Evolutionary conservation across 371 early-diverging fungal genomes (phyloP).

Genomic region (Mucor piriformis): DNA sequence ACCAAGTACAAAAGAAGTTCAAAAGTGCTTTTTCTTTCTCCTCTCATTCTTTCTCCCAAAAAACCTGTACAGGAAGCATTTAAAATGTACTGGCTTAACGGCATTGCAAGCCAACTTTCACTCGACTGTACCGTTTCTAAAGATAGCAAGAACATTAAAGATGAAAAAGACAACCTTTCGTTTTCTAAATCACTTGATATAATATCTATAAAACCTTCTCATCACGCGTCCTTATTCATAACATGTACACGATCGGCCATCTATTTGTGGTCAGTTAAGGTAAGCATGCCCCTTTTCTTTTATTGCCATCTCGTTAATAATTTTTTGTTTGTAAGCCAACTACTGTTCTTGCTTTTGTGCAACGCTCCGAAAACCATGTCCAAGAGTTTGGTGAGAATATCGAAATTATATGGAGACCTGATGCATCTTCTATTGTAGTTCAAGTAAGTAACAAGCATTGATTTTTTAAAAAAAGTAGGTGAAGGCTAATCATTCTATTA

Average conservation of each 20-base stretch:
- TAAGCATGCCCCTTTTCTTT: conserved; percentile 12
- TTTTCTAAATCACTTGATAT: conserved; percentile 29
- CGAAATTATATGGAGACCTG: conserved; percentile 50
- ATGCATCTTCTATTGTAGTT: conserved; percentile 42
- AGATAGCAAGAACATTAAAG: conserved; percentile 2
- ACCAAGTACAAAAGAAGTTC: background rate
- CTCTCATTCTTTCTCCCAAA: background rate
- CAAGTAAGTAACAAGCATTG: conserved; percentile 30
- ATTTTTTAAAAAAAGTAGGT: background rate
- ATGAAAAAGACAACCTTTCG: background rate
- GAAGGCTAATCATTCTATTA: conserved; percentile 4
- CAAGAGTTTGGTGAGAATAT: conserved; percentile 52
- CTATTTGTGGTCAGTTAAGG: conserved; percentile 56
- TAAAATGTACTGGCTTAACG: conserved; percentile 56
- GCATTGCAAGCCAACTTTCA: conserved; percentile 49
- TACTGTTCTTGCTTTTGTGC: conserved; percentile 46
- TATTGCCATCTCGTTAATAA: background rate
- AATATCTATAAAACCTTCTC: conserved; percentile 34
- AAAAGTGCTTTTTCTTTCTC: background rate
- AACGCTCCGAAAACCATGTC: conserved; percentile 50
- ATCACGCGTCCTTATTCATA: conserved; percentile 52
- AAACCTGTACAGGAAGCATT: no score
- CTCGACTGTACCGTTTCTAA: conserved; percentile 20
- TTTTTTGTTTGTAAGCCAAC: conserved; percentile 32
- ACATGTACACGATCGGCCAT: conserved; percentile 42